phyloP scores from a whole-genome alignment of 2,329 filamentous ascomycete species.

The Reticulascus tulasneorum region DNA sequence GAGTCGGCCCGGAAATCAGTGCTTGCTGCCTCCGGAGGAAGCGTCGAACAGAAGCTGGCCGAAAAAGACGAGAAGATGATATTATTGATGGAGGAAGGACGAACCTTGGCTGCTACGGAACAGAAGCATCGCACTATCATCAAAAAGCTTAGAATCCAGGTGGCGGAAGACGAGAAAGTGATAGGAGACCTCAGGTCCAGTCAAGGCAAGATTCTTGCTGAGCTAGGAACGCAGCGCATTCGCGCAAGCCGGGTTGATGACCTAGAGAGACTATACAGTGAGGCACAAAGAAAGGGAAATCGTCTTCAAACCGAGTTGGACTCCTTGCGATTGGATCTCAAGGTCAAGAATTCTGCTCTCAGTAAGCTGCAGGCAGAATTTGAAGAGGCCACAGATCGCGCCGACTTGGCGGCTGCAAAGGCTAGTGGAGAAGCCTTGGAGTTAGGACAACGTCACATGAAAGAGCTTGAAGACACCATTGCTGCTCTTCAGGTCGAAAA shows the following conservation, averaged over 20 bases:
- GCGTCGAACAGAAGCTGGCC: slow-evolving; percentile 71
- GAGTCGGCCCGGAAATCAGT: slow-evolving; percentile 69
- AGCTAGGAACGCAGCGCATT: slow-evolving; percentile 42
- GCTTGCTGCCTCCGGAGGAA: slow-evolving; percentile 58
- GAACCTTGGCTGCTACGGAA: slow-evolving; percentile 80
- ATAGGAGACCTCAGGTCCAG: slow-evolving; percentile 54
- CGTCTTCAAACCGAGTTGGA: slow-evolving; percentile 42
- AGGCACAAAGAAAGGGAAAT: slow-evolving; percentile 19
- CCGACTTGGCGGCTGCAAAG: slow-evolving; percentile 63
- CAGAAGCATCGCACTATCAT: slow-evolving; percentile 79
- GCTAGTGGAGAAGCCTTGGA: slow-evolving; percentile 65
- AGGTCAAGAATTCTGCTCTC: slow-evolving; percentile 61
- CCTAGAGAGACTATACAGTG: slow-evolving; percentile 47
- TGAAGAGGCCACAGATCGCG: slow-evolving; percentile 61
- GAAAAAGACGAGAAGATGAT: slow-evolving; percentile 92
- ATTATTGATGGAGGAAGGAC: slow-evolving; percentile 85
- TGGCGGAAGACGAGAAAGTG: slow-evolving; percentile 63
- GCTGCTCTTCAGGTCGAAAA: slow-evolving; percentile 74
- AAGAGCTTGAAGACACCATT: slow-evolving; percentile 54
- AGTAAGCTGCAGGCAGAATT: slow-evolving; percentile 67
- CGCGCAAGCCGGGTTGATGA: slow-evolving; percentile 47
- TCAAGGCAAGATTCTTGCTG: slow-evolving; percentile 54
- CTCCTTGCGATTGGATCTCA: slow-evolving; percentile 57
- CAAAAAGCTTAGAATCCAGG: slow-evolving; percentile 70
- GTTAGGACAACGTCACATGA: slow-evolving; percentile 51